Conservation (phyloP, 495 filamentous ascomycete genomes). For the Xylaria palmicola region DNA sequence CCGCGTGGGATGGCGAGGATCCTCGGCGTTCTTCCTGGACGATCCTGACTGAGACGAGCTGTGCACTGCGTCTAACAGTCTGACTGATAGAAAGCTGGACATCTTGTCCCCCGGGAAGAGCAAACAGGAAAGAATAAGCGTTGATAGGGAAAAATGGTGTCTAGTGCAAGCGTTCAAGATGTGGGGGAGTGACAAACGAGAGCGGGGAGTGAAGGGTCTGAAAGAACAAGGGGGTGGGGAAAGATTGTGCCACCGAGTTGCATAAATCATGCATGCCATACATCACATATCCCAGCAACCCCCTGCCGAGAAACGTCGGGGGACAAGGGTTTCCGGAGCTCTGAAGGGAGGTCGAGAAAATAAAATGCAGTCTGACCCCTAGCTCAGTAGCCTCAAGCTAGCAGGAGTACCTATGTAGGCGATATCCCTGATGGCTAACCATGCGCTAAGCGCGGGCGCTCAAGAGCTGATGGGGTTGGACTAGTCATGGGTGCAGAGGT, state of each 20-base stretch:
- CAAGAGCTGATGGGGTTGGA: not conserved
- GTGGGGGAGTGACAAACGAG: not conserved
- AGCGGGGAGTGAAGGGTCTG: not conserved
- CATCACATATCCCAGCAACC: conserved; percentile 10
- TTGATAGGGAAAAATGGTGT: not conserved
- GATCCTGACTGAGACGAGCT: not conserved
- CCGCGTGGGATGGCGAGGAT: not conserved
- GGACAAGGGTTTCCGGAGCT: conserved; percentile 1
- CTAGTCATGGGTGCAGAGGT: not conserved
- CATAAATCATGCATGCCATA: conserved; percentile 13
- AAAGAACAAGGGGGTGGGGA: not conserved
- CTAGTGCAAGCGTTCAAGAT: not conserved
- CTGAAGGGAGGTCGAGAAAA: not conserved
- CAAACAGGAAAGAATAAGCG: not conserved
- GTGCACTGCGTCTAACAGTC: not conserved
- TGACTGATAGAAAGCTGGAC: not conserved
- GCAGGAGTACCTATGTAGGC: not conserved
- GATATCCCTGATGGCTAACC: not conserved
- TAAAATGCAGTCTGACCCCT: not conserved
- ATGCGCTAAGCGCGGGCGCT: conserved; percentile 11
- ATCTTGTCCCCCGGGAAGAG: not conserved
- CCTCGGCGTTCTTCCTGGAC: not conserved
- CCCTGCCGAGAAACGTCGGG: conserved; percentile 18
- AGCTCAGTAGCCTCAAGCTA: not conserved
- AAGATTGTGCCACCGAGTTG: not conserved